Evolutionary conservation across 495 filamentous ascomycete genomes (phyloP).

Genomic region (Polyplosphaeria fusca): DNA sequence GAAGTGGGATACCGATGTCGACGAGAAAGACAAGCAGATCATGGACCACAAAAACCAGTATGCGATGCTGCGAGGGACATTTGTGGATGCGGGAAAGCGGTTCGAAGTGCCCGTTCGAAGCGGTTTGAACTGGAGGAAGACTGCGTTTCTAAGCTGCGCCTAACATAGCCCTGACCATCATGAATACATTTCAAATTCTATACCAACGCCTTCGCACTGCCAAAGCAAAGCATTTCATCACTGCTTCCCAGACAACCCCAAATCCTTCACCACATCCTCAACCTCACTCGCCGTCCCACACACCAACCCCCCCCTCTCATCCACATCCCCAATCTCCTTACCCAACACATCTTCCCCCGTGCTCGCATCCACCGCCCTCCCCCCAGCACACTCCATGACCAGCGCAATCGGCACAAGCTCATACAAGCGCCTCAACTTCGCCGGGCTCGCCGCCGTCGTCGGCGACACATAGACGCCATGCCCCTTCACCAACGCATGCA

Average conservation of each 20-base stretch:
- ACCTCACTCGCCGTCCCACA: slow-evolving; percentile 51
- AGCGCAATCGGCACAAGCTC: slow-evolving; percentile 52
- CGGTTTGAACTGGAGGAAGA: slow-evolving; percentile 12
- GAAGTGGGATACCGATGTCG: not conserved
- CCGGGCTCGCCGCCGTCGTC: slow-evolving; percentile 44
- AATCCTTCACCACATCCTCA: slow-evolving; percentile 34
- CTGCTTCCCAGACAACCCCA: no score
- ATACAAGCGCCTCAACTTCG: slow-evolving; percentile 51
- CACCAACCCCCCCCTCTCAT: slow-evolving; percentile 49
- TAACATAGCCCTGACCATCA: no score
- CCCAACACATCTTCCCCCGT: slow-evolving; percentile 44
- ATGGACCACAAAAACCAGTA: not conserved
- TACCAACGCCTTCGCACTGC: no score
- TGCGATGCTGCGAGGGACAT: slow-evolving; percentile 11
- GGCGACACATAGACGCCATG: slow-evolving; percentile 53
- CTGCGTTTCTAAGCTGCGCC: slow-evolving; percentile 13
- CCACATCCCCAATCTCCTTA: slow-evolving; percentile 38
- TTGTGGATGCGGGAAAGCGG: slow-evolving; percentile 6
- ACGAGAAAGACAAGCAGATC: slow-evolving; percentile 1
- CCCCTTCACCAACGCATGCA: slow-evolving; percentile 51
- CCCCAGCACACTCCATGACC: slow-evolving; percentile 53
- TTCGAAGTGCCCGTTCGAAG: slow-evolving; percentile 13
- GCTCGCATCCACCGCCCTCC: slow-evolving; percentile 45
- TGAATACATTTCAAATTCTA: no score
- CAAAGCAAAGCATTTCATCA: not conserved